Conservation (phyloP, 495 filamentous ascomycete genomes). For the Tuber borchii region DNA sequence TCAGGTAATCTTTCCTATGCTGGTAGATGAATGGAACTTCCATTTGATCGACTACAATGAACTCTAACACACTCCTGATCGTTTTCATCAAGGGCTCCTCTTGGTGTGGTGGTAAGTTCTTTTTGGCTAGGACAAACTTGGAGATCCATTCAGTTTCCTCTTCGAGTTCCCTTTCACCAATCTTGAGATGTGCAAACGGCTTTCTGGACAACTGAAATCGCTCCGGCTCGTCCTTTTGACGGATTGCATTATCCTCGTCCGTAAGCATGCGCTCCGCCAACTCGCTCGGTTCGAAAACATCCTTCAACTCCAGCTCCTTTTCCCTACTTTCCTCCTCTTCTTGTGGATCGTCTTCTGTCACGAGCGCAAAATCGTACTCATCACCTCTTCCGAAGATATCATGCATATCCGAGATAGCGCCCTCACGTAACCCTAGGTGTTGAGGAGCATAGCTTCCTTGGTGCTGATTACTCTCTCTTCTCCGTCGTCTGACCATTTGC, state of each 20-base stretch:
- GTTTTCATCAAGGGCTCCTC: slow-evolving; percentile 77
- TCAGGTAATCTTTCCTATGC: slow-evolving; percentile 94
- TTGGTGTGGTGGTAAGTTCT: slow-evolving; percentile 57
- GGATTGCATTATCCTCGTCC: slow-evolving; percentile 87
- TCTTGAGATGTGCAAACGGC: slow-evolving; percentile 64
- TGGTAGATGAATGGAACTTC: slow-evolving; percentile 98
- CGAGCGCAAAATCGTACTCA: slow-evolving; percentile 89
- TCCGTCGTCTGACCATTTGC: slow-evolving; percentile 58
- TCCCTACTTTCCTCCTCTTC: slow-evolving; percentile 65
- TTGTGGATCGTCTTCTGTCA: slow-evolving; percentile 73
- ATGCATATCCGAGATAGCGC: slow-evolving; percentile 87
- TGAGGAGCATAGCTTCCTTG: slow-evolving; percentile 35
- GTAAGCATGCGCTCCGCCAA: slow-evolving; percentile 88
- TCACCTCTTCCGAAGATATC: slow-evolving; percentile 89
- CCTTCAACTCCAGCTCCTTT: slow-evolving; percentile 82
- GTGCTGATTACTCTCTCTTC: slow-evolving; percentile 24
- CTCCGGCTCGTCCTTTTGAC: slow-evolving; percentile 79
- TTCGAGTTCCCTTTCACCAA: slow-evolving; percentile 60
- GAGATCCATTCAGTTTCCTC: slow-evolving; percentile 92
- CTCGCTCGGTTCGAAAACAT: slow-evolving; percentile 95
- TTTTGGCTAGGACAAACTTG: slow-evolving; percentile 76
- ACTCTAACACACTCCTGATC: slow-evolving; percentile 86
- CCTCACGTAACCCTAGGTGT: slow-evolving; percentile 63
- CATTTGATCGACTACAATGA: slow-evolving; percentile 82
- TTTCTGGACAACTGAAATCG: slow-evolving; percentile 86